Conservation (phyloP, 1,284 basidiomycete genomes). For the Peniophora sp. region DNA sequence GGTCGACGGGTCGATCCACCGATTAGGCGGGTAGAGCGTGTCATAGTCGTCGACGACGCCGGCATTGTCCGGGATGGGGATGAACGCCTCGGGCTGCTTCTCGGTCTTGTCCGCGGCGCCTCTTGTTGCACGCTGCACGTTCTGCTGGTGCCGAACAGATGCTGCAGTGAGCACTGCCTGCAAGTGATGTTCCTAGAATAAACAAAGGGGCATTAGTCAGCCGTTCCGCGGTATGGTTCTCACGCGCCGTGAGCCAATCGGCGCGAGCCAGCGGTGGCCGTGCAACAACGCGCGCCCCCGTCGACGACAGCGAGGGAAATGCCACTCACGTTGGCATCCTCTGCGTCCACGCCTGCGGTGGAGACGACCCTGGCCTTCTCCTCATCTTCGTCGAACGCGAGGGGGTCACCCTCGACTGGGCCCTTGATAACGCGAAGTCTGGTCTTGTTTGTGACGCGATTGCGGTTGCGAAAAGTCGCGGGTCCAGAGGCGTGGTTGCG, state of each 20-base stretch:
- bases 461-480: constrained; percentile 70
- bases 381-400: constrained; percentile 76
- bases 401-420: constrained; percentile 67
- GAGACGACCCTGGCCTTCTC: constrained; percentile 47
- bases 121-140: constrained; percentile 31
- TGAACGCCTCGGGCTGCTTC: constrained; percentile 58
- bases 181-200: constrained; percentile 81
- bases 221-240: constrained; percentile 43
- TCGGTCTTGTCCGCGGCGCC: constrained; percentile 32
- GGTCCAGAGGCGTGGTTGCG: constrained; percentile 63
- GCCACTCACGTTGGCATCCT: constrained; percentile 78
- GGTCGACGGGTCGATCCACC: constrained; percentile 71
- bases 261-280: constrained; percentile 31
- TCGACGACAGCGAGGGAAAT: constrained; percentile 22
- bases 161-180: constrained; percentile 78
- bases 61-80: constrained; percentile 88
- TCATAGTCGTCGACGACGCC: constrained; percentile 73
- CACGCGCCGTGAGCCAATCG: constrained; percentile 37
- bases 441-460: constrained; percentile 85
- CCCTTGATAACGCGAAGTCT: constrained; percentile 77
- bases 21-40: constrained; percentile 60
- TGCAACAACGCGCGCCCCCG: constrained; percentile 36
- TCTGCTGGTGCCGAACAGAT: constrained; percentile 47
- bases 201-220: constrained; percentile 42
- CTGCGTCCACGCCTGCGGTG: constrained; percentile 71